phyloP scores from a whole-genome alignment of 106 monocot genomes.

The Agapanthus africanus region DNA sequence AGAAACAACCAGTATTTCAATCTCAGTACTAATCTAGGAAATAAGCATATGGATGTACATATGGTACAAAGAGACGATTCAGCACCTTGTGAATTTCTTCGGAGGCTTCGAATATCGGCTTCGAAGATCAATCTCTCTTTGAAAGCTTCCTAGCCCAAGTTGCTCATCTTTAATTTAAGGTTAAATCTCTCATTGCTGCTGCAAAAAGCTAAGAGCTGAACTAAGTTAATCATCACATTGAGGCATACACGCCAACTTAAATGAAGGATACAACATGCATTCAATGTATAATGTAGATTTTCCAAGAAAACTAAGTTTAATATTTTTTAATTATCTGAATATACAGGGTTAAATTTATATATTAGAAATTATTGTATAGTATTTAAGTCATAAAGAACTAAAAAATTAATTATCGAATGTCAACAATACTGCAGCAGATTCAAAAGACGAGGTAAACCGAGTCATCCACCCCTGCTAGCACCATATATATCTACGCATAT shows the following conservation, averaged over 20 bases:
- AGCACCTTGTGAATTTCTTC: not conserved
- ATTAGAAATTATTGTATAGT: constrained; percentile 1
- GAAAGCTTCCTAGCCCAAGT: not conserved
- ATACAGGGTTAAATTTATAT: too few species aligned
- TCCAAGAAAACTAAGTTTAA: not conserved
- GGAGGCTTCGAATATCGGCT: not conserved
- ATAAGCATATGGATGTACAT: constrained; percentile 2
- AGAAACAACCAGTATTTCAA: too few species aligned
- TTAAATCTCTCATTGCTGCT: constrained; percentile 26
- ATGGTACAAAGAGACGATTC: constrained; percentile 9
- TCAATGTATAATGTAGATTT: not conserved
- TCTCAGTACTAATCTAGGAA: not conserved
- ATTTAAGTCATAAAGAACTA: too few species aligned
- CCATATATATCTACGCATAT: too few species aligned
- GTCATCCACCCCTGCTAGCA: too few species aligned
- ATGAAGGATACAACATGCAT: not conserved
- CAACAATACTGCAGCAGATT: too few species aligned
- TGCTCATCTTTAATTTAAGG: not conserved
- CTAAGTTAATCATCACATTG: not conserved
- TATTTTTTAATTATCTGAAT: too few species aligned
- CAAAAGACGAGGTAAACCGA: too few species aligned
- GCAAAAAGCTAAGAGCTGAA: constrained; percentile 24
- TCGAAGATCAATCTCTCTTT: not conserved
- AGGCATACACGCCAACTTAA: not conserved
- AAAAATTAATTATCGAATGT: too few species aligned